Evolutionary conservation across 2,329 filamentous ascomycete species (phyloP), one percentile per base, ranked within the genome.

Genomic region (Fusarium papillatum): DNA sequence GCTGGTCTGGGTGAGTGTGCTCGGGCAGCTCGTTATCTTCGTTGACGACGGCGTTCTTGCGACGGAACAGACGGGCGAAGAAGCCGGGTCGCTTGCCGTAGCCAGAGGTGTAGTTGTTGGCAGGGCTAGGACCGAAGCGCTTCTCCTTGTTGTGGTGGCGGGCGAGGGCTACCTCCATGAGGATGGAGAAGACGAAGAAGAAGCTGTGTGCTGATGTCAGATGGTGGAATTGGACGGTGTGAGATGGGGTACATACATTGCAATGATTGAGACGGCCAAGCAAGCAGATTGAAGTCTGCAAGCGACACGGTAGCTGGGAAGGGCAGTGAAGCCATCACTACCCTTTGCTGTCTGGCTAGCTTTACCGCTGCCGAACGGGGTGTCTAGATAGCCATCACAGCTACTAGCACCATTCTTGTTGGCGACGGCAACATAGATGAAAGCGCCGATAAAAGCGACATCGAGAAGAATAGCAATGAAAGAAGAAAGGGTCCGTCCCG

Each of bases 401-500:
- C 85, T 89, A 72, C 88, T 84, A 1, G 91, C 90, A 43, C 95
- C 95, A 68, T 90, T 85, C 43, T 93, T 90, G 71, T 94, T 96
- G 74, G 95, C 88, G 61, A 93, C 87, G 1, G 95, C 95, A 71
- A 98, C 90, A 81, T 95, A 97, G 81, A 97, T 90, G 87, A 97
- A 97, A 70, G 88, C 91, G 48, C 90, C 95, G 64, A 91, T 86
- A 84, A 98, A 98, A 79, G 90, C 90, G 65, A 97, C 79, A 80
- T 98, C 95, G 60, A 98, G 87, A 29, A 96, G 72, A 74, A 98
- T 91, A 74, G 91, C 94, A 66, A 97, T 75, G 80, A 93, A 88
- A 5, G 94, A 94, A 71, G 95, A 93, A 83, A 96, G 87, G 7
- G 89, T 87, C 72, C 94, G 89, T 34, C 95, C 95, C 41, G 94